phyloP scores from a whole-genome alignment of 345 rosid species.

The Moricandia moricandioides region DNA sequence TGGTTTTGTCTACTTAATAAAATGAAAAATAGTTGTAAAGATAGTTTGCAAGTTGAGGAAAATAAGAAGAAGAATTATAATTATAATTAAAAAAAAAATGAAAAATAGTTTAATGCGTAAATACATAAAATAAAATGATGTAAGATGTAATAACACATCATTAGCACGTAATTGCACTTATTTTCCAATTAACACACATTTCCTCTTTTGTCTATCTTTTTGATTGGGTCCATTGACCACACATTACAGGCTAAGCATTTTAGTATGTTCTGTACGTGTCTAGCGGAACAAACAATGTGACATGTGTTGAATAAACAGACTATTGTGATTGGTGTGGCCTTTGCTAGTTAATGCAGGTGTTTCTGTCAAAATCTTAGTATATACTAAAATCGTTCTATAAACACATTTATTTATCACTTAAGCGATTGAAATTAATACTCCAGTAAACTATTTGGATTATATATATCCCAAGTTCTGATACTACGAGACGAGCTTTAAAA shows the following conservation, averaged over 20 bases:
- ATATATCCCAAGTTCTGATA: too few relatives aligned
- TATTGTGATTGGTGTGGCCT: constrained; percentile 18
- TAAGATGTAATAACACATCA: constrained; percentile 9
- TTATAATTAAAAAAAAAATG: too few relatives aligned
- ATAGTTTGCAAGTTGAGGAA: too few relatives aligned
- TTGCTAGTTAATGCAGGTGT: constrained; percentile 18
- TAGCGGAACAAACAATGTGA: constrained; percentile 24
- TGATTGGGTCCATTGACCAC: constrained; percentile 21
- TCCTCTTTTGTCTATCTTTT: constrained; percentile 21
- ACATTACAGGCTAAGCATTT: constrained; percentile 14
- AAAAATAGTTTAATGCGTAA: background rate
- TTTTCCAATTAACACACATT: background rate
- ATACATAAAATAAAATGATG: background rate
- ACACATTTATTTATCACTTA: background rate
- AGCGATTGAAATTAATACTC: too few relatives aligned
- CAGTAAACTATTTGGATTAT: too few relatives aligned
- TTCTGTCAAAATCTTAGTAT: constrained; percentile 5
- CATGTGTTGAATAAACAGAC: constrained; percentile 11
- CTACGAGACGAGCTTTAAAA: too few relatives aligned
- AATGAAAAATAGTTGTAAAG: too few relatives aligned
- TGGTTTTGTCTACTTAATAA: background rate
- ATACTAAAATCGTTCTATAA: background rate
- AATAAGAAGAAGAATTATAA: too few relatives aligned
- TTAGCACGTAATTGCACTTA: constrained; percentile 21
- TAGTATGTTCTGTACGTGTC: constrained; percentile 23